These are phyloP conservation scores for Tylopilus intermedius DNA, from an alignment of 768 basidiomycete species.

Conservation along the genomic window DNA sequence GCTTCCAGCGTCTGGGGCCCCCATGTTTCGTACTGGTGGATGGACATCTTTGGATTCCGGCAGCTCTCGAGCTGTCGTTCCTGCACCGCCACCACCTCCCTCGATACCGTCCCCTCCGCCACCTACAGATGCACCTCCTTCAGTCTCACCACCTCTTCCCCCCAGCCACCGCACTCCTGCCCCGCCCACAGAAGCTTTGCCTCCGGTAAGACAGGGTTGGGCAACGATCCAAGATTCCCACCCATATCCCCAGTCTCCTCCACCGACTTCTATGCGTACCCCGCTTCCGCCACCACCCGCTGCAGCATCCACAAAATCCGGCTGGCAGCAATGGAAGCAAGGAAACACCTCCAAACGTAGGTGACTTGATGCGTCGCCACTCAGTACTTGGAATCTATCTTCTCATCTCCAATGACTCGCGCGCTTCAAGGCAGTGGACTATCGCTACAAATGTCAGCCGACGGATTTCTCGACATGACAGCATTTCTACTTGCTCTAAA, in stretches of 20 bases:
- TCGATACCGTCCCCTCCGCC: conserved; percentile 16
- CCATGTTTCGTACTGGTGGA: conserved; percentile 56
- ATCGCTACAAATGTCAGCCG: conserved; percentile 12
- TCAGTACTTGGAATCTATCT: conserved; percentile 2
- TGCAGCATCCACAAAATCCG: conserved; percentile 29
- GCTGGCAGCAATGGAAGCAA: conserved; percentile 53
- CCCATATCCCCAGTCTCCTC: conserved; percentile 7
- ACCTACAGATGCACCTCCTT: conserved; percentile 1
- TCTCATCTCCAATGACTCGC: background rate
- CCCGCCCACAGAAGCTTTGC: conserved; percentile 9
- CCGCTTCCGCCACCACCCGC: conserved; percentile 20
- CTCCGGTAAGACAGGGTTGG: conserved; percentile 1
- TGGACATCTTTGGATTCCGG: conserved; percentile 63
- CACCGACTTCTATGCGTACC: conserved; percentile 9
- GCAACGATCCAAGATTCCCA: conserved; percentile 7
- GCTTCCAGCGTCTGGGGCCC: conserved; percentile 26
- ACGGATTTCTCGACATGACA: conserved; percentile 10
- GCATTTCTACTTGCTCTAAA: conserved; percentile 21
- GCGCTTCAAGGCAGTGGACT: conserved; percentile 1
- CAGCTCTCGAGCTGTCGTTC: conserved; percentile 28
- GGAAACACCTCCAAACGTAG: conserved; percentile 17
- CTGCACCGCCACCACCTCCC: conserved; percentile 19
- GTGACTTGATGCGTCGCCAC: conserved; percentile 5
- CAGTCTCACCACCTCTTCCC: background rate
- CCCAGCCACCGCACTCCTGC: background rate